Percentiles rank a stretch among this genome's conserved stretches.
These are phyloP conservation scores for Gnetum montanum DNA, from an alignment of 75 land plant genomes.

Conservation along the genomic window DNA sequence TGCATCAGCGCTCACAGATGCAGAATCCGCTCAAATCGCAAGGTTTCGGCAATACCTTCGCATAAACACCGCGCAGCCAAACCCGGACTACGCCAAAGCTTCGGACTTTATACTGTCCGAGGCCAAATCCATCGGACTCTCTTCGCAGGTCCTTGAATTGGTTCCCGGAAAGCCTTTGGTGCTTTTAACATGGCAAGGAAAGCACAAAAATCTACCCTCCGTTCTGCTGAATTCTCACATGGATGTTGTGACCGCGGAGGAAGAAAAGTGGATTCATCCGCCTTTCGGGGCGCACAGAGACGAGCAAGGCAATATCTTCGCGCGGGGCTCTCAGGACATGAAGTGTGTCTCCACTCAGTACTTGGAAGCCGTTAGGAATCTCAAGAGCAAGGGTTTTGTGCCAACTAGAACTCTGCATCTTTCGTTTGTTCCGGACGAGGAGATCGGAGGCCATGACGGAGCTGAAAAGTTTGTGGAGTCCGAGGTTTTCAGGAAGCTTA, in stretches of 20 bases:
- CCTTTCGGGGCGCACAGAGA: conserved; percentile 68
- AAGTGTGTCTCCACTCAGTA: conserved; percentile 95
- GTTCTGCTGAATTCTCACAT: conserved; percentile 90
- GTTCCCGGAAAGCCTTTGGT: conserved; percentile 65
- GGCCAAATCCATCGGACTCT: conserved; percentile 44
- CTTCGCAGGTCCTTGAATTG: conserved; percentile 35
- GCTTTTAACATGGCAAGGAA: conserved; percentile 79
- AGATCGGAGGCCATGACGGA: conserved; percentile 85
- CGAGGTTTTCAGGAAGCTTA: conserved; percentile 40
- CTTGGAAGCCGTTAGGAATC: conserved; percentile 69
- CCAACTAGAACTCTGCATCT: conserved; percentile 59
- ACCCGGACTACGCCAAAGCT: conserved; percentile 53
- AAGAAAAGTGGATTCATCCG: conserved; percentile 50
- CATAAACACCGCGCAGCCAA: conserved; percentile 72
- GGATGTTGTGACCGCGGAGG: conserved; percentile 85
- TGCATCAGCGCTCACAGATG: too few relatives aligned
- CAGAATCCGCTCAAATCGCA: conserved; percentile 17
- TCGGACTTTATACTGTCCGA: conserved; percentile 45
- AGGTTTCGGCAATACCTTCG: conserved; percentile 75
- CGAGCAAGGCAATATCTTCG: conserved; percentile 50
- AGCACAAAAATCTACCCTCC: conserved; percentile 47
- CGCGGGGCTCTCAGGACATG: conserved; percentile 97
- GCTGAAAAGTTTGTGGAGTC: conserved; percentile 50
- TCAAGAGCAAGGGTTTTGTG: conserved; percentile 39
- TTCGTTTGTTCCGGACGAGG: conserved; percentile 91